Base-by-base conservation (phyloP, 768 basidiomycete species). In the Naganishia friedmannii region DNA sequence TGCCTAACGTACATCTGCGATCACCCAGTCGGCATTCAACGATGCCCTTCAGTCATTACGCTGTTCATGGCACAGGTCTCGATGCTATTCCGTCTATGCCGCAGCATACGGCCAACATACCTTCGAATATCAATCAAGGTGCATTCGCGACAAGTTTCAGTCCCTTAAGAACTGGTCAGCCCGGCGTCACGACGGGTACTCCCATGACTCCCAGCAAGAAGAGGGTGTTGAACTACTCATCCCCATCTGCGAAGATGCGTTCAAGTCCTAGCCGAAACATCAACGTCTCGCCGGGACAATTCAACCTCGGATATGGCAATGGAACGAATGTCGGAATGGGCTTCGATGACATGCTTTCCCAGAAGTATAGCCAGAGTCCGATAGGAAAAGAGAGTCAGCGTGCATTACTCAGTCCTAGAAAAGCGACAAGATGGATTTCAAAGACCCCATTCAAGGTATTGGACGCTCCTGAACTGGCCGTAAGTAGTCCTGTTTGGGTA, bases 381-480 rank as follows among this genome's bases (percentile, higher is more conserved):
- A 90, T 97, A 6, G 88, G 91, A 0, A 87, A 89, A 53, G 89
- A 90, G 75, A 91, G 88, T 73, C 88, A 91, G 31, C 86, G 86
- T 63, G 84, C 96, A 19, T 87, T 99, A 54, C 87, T 93, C 72
- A 90, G 89, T 67, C 93, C 94, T 0, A 85, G 91, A 32, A 87
- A 91, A 60, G 85, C 88, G 69, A 86, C 91, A 8, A 87, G 95
- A 53, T 88, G 85, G 69, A 90, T 97, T 1, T 89, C 89, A 83
- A 93, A 95, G 80, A 96, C 94, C 0, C 95, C 95, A 1, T 98
- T 95, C 83, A 88, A 96, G 69, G 95, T 97, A 0, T 86, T 98
- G 39, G 95, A 99, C 78, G 95, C 95, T 9, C 96, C 95, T 0
- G 94, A 98, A 67, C 87, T 99, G 15, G 92, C 93, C 32, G 82